These are phyloP conservation scores for Coprinopsis marcescibilis DNA, from an alignment of 768 basidiomycete genomes.

Conservation along the genomic window DNA sequence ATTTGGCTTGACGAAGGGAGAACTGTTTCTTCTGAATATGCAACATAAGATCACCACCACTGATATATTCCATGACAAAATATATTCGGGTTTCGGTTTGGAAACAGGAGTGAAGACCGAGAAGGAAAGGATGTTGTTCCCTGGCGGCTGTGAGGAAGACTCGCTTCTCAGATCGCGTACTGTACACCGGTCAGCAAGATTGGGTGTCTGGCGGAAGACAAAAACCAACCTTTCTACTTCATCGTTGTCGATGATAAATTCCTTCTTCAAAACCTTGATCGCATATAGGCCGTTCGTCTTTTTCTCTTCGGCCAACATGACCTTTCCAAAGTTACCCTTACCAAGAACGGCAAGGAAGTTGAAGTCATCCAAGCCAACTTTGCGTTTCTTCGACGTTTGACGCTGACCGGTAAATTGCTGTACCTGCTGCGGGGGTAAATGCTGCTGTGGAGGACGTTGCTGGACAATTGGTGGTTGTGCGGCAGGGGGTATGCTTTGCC, in stretches of 20 bases:
- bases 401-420: slow-evolving; percentile 36
- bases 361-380: slow-evolving; percentile 96
- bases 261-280: slow-evolving; percentile 99
- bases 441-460: slow-evolving; percentile 17
- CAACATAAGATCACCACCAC: slow-evolving; percentile 98
- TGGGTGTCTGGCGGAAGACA: background rate
- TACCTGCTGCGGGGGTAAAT: slow-evolving; percentile 18
- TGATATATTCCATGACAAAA: slow-evolving; percentile 99
- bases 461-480: background rate
- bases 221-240: slow-evolving; percentile 89
- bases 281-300: slow-evolving; percentile 81
- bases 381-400: slow-evolving; percentile 55
- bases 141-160: slow-evolving; percentile 96
- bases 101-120: slow-evolving; percentile 97
- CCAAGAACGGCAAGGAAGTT: slow-evolving; percentile 98
- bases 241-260: slow-evolving; percentile 99
- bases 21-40: slow-evolving; percentile 99
- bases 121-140: slow-evolving; percentile 95
- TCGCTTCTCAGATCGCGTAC: slow-evolving; percentile 98
- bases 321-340: slow-evolving; percentile 99
- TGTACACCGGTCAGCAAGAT: slow-evolving; percentile 24
- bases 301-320: slow-evolving; percentile 99
- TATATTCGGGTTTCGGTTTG: slow-evolving; percentile 99
- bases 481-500: background rate
- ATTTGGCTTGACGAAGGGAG: slow-evolving; percentile 96